Conservation (phyloP, 176 grass and related monocot species). For the Triticum urartu region DNA sequence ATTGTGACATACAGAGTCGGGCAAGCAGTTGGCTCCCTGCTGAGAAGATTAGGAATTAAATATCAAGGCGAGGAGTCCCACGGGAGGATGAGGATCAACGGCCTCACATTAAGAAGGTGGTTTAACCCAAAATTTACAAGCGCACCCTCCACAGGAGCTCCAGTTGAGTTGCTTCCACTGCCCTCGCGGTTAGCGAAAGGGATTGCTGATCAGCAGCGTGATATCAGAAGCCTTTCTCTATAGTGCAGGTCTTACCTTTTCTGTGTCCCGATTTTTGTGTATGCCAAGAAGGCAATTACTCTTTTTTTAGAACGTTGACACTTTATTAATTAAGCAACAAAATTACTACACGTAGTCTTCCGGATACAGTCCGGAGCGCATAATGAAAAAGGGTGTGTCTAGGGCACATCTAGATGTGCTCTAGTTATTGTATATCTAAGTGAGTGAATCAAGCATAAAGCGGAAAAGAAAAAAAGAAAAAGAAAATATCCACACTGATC, state of each 20-base stretch:
- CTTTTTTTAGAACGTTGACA: too few relatives aligned
- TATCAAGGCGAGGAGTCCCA: conserved; percentile 88
- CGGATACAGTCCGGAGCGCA: too few relatives aligned
- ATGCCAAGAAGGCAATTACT: background rate
- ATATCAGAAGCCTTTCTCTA: conserved; percentile 65
- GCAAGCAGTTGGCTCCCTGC: conserved; percentile 73
- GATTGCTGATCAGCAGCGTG: conserved; percentile 76
- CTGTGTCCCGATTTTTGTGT: background rate
- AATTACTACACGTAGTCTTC: too few relatives aligned
- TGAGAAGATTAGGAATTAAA: conserved; percentile 84
- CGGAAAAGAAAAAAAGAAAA: too few relatives aligned
- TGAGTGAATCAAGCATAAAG: too few relatives aligned
- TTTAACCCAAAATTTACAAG: conserved; percentile 71
- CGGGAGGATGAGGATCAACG: conserved; percentile 79
- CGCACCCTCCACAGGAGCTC: conserved; percentile 32
- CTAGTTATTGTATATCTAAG: too few relatives aligned
- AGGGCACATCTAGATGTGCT: too few relatives aligned
- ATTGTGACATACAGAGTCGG: conserved; percentile 59
- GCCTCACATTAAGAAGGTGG: conserved; percentile 86
- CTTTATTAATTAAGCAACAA: too few relatives aligned
- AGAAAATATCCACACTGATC: too few relatives aligned
- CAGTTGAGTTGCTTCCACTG: conserved; percentile 59
- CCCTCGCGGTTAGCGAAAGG: conserved; percentile 62
- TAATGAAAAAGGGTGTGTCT: too few relatives aligned
- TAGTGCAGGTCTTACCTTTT: background rate